These are phyloP conservation scores for Pichia terricola DNA, from an alignment of 1,139 yeast genomes.

Conservation along the genomic window DNA sequence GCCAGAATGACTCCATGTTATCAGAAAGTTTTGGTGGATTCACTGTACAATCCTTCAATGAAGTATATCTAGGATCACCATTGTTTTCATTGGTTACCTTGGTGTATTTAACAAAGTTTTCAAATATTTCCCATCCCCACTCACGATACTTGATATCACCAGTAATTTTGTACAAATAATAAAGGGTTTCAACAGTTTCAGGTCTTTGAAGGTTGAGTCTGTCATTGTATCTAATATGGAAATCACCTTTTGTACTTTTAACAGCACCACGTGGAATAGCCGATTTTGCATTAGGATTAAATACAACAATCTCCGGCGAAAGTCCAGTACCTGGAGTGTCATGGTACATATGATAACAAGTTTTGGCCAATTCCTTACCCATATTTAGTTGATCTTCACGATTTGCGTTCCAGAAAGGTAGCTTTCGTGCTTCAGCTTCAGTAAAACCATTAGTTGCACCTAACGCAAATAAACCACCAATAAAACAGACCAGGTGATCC, in stretches of 20 bases:
- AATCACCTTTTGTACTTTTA: conserved; percentile 24
- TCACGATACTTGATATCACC: conserved; percentile 73
- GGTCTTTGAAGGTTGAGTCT: conserved; percentile 86
- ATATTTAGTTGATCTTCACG: conserved; percentile 52
- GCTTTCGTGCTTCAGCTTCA: conserved; percentile 39
- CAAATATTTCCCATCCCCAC: conserved; percentile 86
- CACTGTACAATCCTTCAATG: conserved; percentile 54
- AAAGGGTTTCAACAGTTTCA: conserved; percentile 86
- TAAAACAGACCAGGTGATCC: conserved; percentile 92
- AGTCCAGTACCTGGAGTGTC: conserved; percentile 64
- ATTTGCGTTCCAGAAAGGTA: conserved; percentile 33
- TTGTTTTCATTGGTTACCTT: conserved; percentile 41
- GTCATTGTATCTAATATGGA: conserved; percentile 61
- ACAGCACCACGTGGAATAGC: conserved; percentile 13
- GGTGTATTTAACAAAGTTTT: conserved; percentile 56
- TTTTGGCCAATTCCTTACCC: conserved; percentile 66
- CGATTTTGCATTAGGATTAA: conserved; percentile 33
- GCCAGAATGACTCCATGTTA: conserved; percentile 90
- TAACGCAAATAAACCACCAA: conserved; percentile 81
- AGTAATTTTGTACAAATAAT: conserved; percentile 71
- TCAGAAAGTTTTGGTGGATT: conserved; percentile 49
- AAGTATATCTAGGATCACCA: conserved; percentile 46
- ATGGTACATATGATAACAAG: conserved; percentile 79
- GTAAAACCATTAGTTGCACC: conserved; percentile 79
- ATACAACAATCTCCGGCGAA: conserved; percentile 82